Conservation (phyloP, 139 green algal species). For the Zygnema cylindricum region DNA sequence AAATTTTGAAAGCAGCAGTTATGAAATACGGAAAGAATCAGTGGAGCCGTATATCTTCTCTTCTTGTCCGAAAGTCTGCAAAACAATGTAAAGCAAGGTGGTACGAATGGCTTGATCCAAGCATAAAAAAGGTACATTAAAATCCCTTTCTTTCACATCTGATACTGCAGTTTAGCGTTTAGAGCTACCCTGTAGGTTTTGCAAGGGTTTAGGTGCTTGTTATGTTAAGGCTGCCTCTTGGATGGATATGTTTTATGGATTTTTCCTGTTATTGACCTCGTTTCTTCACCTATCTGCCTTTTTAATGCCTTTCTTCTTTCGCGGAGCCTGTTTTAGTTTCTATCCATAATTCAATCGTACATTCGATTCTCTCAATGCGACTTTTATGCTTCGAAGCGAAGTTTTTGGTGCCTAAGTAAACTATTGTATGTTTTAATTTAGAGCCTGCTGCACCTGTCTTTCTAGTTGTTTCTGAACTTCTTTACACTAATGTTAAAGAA, state of each 20-base stretch:
- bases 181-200: slow-evolving; percentile 19
- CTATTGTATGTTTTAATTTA: no score
- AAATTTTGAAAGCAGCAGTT: slow-evolving; percentile 99
- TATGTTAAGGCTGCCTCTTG: slow-evolving; percentile 3
- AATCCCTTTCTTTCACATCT: not conserved
- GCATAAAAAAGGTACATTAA: slow-evolving; percentile 88
- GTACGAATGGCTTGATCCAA: slow-evolving; percentile 98
- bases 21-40: slow-evolving; percentile 91
- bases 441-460: no score
- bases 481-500: no score
- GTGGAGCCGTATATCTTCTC: slow-evolving; percentile 77
- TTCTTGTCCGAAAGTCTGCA: slow-evolving; percentile 95
- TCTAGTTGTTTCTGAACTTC: no score
- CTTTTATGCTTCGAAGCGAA: no score
- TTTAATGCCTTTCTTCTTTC: no score
- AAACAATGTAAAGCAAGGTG: slow-evolving; percentile 99
- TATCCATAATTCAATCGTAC: no score
- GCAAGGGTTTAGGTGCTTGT: not conserved
- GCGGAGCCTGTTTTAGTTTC: no score
- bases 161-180: not conserved
- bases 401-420: no score
- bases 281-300: no score
- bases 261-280: no score
- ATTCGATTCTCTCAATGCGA: no score
- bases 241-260: slow-evolving; percentile 12